phyloP scores from a whole-genome alignment of 148 eudicot species.

The Talinum fruticosum region DNA sequence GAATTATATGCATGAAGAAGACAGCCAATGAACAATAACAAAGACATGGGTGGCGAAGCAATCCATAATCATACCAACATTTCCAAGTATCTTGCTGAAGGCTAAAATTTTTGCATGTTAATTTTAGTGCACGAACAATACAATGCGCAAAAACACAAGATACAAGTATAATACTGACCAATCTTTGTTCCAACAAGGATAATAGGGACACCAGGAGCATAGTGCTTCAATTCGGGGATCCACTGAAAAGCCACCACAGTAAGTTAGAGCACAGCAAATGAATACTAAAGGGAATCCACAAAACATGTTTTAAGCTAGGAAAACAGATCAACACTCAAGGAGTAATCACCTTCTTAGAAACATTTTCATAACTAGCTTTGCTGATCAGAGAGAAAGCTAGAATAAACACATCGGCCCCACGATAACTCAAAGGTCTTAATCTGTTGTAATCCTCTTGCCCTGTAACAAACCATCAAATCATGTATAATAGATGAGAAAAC shows the following conservation, averaged over 20 bases:
- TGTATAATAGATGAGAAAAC: conserved; percentile 8
- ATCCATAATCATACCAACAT: background rate
- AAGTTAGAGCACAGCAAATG: conserved; percentile 19
- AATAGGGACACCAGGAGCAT: conserved; percentile 98
- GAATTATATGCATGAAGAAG: background rate
- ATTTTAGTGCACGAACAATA: background rate
- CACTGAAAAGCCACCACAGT: conserved; percentile 46
- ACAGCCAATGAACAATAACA: background rate
- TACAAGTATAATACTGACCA: conserved; percentile 51
- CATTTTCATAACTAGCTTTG: conserved; percentile 97
- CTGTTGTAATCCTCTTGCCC: conserved; percentile 99
- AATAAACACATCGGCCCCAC: conserved; percentile 97
- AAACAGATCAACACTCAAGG: background rate
- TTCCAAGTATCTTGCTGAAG: background rate
- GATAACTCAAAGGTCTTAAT: conserved; percentile 96
- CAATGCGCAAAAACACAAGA: conserved; percentile 2
- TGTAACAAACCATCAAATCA: conserved; percentile 31
- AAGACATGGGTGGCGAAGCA: background rate
- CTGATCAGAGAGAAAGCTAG: conserved; percentile 91
- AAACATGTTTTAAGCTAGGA: background rate
- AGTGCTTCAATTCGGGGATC: conserved; percentile 99
- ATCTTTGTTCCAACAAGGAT: conserved; percentile 97
- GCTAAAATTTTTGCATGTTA: background rate
- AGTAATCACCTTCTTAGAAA: conserved; percentile 73
- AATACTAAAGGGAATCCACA: background rate